phyloP scores from a whole-genome alignment of 2,329 filamentous ascomycete genomes.

The Claviceps maximensis region DNA sequence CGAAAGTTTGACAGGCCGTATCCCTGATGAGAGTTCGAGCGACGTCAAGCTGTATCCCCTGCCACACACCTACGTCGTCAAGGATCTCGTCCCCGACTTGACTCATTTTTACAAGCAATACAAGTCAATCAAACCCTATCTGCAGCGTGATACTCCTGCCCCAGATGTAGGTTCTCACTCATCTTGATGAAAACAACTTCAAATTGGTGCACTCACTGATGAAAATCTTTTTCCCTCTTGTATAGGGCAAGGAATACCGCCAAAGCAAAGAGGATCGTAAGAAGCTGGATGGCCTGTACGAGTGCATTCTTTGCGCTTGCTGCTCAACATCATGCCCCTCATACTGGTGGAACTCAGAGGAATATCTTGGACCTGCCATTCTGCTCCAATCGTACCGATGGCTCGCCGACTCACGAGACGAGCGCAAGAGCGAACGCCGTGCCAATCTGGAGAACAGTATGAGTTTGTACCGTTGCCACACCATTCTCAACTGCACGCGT shows the following conservation, averaged over 20 bases:
- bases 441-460: slow-evolving; percentile 93
- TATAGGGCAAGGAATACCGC: slow-evolving; percentile 77
- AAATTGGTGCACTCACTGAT: not conserved
- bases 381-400: slow-evolving; percentile 97
- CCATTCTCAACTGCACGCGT: slow-evolving; percentile 95
- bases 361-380: slow-evolving; percentile 94
- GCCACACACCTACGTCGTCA: slow-evolving; percentile 97
- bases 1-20: slow-evolving; percentile 54
- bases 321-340: slow-evolving; percentile 99
- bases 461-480: slow-evolving; percentile 98
- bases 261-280: slow-evolving; percentile 85
- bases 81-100: slow-evolving; percentile 94
- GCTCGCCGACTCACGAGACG: slow-evolving; percentile 89
- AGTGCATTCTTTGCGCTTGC: slow-evolving; percentile 98
- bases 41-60: slow-evolving; percentile 95
- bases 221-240: not conserved
- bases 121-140: slow-evolving; percentile 98
- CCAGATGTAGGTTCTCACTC: slow-evolving; percentile 53
- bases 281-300: slow-evolving; percentile 96
- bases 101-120: slow-evolving; percentile 99
- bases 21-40: slow-evolving; percentile 66
- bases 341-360: slow-evolving; percentile 99
- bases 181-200: too few relatives aligned
- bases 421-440: slow-evolving; percentile 79
- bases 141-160: slow-evolving; percentile 76